Evolutionary conservation across 2,329 filamentous ascomycete genomes (phyloP).

Genomic region (Xylariaceae sp.): DNA sequence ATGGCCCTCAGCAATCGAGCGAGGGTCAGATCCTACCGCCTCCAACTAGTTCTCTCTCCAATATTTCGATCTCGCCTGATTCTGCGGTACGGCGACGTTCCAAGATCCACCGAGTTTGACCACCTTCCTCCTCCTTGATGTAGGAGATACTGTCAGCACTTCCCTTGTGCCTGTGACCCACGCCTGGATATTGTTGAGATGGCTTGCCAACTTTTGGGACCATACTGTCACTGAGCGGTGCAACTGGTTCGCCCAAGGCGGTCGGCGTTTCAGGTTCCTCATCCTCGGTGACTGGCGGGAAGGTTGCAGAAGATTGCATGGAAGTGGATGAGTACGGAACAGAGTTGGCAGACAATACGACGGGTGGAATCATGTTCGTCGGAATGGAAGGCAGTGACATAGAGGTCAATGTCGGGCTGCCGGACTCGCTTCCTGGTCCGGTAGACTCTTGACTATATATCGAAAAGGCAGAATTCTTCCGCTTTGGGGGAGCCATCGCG

Average conservation of each 20-base stretch:
- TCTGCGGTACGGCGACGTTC: slow-evolving; percentile 65
- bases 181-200: slow-evolving; percentile 28
- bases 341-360: slow-evolving; percentile 22
- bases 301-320: slow-evolving; percentile 25
- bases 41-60: slow-evolving; percentile 61
- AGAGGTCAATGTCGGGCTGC: slow-evolving; percentile 47
- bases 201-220: slow-evolving; percentile 17
- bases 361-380: slow-evolving; percentile 21
- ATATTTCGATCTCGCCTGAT: slow-evolving; percentile 60
- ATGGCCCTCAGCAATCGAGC: not conserved
- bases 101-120: slow-evolving; percentile 63
- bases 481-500: slow-evolving; percentile 31
- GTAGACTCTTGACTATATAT: slow-evolving; percentile 44
- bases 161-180: slow-evolving; percentile 38
- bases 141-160: slow-evolving; percentile 70
- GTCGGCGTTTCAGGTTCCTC: slow-evolving; percentile 27
- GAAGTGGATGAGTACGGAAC: slow-evolving; percentile 24
- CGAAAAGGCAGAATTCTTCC: slow-evolving; percentile 50
- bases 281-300: slow-evolving; percentile 39
- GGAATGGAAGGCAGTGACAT: slow-evolving; percentile 33
- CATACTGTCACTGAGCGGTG: slow-evolving; percentile 18
- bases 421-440: slow-evolving; percentile 42
- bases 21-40: slow-evolving; percentile 42
- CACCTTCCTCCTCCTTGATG: slow-evolving; percentile 55
- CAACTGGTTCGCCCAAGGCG: slow-evolving; percentile 6